phyloP scores from a whole-genome alignment of 2,329 filamentous ascomycete species.

The Xylariales sp. region DNA sequence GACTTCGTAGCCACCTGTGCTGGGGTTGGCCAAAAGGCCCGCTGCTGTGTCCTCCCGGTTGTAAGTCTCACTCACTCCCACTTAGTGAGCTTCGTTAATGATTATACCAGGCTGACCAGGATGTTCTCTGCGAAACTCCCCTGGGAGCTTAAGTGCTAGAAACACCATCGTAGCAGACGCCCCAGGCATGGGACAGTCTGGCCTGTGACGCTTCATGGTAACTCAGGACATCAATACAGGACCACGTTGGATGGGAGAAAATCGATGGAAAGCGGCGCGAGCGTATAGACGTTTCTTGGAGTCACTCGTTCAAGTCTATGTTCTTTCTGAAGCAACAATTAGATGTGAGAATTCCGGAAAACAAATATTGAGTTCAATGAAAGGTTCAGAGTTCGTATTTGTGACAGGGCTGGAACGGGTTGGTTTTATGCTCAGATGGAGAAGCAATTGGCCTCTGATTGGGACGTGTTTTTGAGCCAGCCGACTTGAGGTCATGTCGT shows the following conservation, averaged over 20 bases:
- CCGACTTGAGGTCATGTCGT: too few species aligned
- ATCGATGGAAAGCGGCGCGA: neutral
- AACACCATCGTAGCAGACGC: neutral
- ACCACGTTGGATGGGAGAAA: neutral
- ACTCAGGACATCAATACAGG: neutral
- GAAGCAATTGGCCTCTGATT: too few species aligned
- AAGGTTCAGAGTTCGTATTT: too few species aligned
- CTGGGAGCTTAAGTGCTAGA: neutral
- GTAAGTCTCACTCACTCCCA: neutral
- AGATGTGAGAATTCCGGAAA: neutral
- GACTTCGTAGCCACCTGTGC: conserved; percentile 2
- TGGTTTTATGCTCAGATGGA: too few species aligned
- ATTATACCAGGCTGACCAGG: conserved; percentile 2
- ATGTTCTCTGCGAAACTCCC: conserved; percentile 5
- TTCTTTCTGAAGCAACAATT: conserved; percentile 4
- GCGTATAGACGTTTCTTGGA: neutral
- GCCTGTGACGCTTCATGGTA: neutral
- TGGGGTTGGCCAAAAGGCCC: conserved; percentile 2
- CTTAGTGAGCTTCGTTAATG: neutral
- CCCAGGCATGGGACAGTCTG: neutral
- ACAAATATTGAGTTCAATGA: too few species aligned
- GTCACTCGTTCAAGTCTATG: conserved; percentile 2
- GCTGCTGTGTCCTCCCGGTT: conserved; percentile 9
- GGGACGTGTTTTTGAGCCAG: too few species aligned
- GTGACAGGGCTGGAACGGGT: too few species aligned